Conservation (phyloP, 192 early-diverging fungal species). For the Podila verticillata region DNA sequence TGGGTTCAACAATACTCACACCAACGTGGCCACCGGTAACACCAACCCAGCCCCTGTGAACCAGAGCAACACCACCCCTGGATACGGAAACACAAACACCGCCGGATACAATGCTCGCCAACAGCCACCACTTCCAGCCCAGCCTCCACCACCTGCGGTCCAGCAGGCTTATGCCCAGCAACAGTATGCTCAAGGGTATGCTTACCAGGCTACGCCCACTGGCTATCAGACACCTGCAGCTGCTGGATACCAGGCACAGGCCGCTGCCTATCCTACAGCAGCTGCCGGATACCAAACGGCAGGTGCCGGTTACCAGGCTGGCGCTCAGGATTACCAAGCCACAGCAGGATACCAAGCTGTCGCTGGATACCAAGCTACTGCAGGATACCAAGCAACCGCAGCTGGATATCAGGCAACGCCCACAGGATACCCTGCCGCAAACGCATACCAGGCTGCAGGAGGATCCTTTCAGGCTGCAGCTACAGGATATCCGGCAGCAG, state of each 20-base stretch:
- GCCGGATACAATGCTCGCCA: slow-evolving; percentile 24
- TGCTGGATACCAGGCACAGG: slow-evolving; percentile 10
- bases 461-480: slow-evolving; percentile 1
- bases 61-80: slow-evolving; percentile 13
- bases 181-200: slow-evolving; percentile 37
- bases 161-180: slow-evolving; percentile 39
- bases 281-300: not conserved
- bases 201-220: slow-evolving; percentile 15
- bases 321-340: slow-evolving; percentile 12
- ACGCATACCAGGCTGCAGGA: slow-evolving; percentile 8
- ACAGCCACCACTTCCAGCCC: slow-evolving; percentile 33
- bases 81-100: slow-evolving; percentile 10
- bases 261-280: not conserved
- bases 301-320: not conserved
- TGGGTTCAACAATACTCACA: slow-evolving; percentile 18
- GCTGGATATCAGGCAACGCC: slow-evolving; percentile 1
- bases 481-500: slow-evolving; percentile 5
- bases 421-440: slow-evolving; percentile 1
- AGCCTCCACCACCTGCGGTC: slow-evolving; percentile 32
- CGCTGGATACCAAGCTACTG: not conserved
- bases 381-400: slow-evolving; percentile 25
- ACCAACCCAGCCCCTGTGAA: slow-evolving; percentile 20
- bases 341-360: slow-evolving; percentile 21
- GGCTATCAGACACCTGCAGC: slow-evolving; percentile 18
- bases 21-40: not conserved